Percentiles rank a stretch among this genome's conserved stretches.
These are phyloP conservation scores for Bipolaris sorokiniana DNA, from an alignment of 2,329 filamentous ascomycete genomes.

Conservation along the genomic window DNA sequence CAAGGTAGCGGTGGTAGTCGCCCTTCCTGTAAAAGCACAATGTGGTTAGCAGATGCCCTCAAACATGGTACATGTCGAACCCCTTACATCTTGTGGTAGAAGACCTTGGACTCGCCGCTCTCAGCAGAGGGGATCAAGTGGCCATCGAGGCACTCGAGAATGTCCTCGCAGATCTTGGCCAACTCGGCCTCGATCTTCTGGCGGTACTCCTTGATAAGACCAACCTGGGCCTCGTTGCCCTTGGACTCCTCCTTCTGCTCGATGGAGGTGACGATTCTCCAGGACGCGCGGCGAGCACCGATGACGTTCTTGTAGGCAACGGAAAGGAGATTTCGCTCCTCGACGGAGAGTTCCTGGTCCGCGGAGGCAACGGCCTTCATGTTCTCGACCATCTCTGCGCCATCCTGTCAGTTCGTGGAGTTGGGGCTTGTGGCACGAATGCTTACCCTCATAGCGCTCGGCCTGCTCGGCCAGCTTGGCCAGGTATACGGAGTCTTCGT, in stretches of 20 bases:
- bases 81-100: slow-evolving; percentile 97
- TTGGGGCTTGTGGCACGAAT: slow-evolving; percentile 9
- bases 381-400: slow-evolving; percentile 97
- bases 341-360: slow-evolving; percentile 70
- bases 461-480: slow-evolving; percentile 99
- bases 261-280: slow-evolving; percentile 98
- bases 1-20: slow-evolving; percentile 98
- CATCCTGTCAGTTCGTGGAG: slow-evolving; percentile 23
- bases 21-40: slow-evolving; percentile 75
- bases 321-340: slow-evolving; percentile 96
- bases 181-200: slow-evolving; percentile 98
- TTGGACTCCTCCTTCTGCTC: slow-evolving; percentile 99
- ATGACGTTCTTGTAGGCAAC: slow-evolving; percentile 99
- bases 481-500: slow-evolving; percentile 99
- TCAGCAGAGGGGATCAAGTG: slow-evolving; percentile 93
- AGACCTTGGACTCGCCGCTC: slow-evolving; percentile 97
- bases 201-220: slow-evolving; percentile 96
- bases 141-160: slow-evolving; percentile 91
- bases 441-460: slow-evolving; percentile 96
- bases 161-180: slow-evolving; percentile 96
- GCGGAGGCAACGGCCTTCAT: slow-evolving; percentile 98
- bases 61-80: neutral
- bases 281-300: slow-evolving; percentile 92
- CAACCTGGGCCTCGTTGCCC: slow-evolving; percentile 90
- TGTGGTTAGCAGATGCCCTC: slow-evolving; percentile 23